Evolutionary conservation across 1,139 yeast species (phyloP), one percentile per base, ranked within the genome.

Genomic region (Cylindricascospora bacillispora): DNA sequence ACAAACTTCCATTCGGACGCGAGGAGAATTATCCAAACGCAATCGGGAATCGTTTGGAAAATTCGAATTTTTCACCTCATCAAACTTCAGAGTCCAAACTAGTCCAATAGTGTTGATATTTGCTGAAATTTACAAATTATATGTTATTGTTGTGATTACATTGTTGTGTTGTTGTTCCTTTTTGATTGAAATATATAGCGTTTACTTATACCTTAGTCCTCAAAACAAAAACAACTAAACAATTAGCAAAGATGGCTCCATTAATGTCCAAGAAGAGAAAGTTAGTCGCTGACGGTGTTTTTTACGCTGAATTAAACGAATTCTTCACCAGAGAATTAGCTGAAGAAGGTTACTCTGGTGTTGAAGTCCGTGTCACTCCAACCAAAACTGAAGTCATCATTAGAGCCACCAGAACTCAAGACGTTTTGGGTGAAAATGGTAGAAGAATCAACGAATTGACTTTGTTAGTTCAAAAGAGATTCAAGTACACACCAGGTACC

Each of bases 291-390:
- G 99, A 89, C 75, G 99, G 99, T 82, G 99, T 89, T 61, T 83
- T 89, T 78, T 89, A 79, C 93, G 99, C 99, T 69, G 99, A 89
- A 73, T 74, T 89, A 63, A 89, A 89, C 79, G 98, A 89, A 74
- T 89, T 89, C 92, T 92, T 89, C 83, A 83, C 97, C 76, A 85
- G 97, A 73, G 98, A 89, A 70, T 81, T 89, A 63, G 94, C 98
- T 58, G 98, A 89, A 73, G 95, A 89, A 72, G 99, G 99, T 63
- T 89, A 89, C 77, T 92, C 98, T 58, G 99, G 99, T 73, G 95
- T 89, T 60, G 98, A 92, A 73, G 95, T 92, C 65, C 83, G 97
- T 73, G 83, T 83, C 63, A 85, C 95, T 62, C 93, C 97, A 67
- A 70, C 89, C 72, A 85, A 81, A 76, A 85, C 93, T 61, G 98